phyloP scores from a whole-genome alignment of 2,329 filamentous ascomycete species.

The Sporothrix dimorphospora region DNA sequence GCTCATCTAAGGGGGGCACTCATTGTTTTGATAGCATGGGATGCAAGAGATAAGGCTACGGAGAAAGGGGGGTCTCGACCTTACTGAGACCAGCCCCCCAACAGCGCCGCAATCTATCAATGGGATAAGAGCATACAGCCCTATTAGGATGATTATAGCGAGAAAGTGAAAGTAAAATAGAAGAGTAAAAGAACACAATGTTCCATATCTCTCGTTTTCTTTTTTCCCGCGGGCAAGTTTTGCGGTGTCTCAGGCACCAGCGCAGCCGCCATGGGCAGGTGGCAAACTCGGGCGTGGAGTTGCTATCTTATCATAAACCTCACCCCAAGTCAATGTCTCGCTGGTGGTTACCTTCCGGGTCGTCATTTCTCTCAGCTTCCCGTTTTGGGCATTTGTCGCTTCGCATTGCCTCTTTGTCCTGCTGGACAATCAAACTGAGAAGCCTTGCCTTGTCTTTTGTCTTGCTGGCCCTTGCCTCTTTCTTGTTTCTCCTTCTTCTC shows the following conservation, averaged over 20 bases:
- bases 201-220: conserved; percentile 9
- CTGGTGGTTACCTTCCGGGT: background rate
- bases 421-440: background rate
- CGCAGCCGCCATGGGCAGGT: background rate
- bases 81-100: background rate
- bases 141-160: conserved; percentile 1
- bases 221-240: background rate
- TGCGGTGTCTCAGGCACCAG: background rate
- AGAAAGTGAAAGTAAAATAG: background rate
- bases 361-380: conserved; percentile 18
- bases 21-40: conserved; percentile 2
- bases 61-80: background rate
- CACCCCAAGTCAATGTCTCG: background rate
- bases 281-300: background rate
- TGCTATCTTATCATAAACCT: conserved; percentile 19
- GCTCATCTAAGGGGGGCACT: background rate
- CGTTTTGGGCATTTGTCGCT: conserved; percentile 5
- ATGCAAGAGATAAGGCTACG: background rate
- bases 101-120: conserved; percentile 7
- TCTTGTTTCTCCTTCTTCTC: background rate
- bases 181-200: background rate
- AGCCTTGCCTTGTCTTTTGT: background rate
- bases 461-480: background rate
- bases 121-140: conserved; percentile 11
- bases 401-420: conserved; percentile 14